Base-by-base conservation (phyloP, 1,139 yeast species). In the Sugiyamaella grinbergsii region DNA sequence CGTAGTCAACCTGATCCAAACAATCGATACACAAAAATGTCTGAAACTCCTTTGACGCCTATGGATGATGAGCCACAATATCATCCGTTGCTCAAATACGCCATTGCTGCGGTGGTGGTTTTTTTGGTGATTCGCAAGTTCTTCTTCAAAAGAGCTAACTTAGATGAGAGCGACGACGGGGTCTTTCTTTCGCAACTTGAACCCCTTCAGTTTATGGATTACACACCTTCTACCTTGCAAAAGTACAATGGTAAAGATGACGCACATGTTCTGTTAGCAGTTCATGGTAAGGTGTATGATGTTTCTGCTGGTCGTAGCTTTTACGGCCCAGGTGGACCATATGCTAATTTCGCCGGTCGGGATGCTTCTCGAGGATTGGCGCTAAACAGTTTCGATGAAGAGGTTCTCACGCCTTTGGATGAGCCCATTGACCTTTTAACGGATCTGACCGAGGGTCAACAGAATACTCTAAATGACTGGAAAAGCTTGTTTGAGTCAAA, bases 291-390 rank as follows among this genome's bases (percentile, higher is more conserved):
- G 41, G 96, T 93, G 3, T 93, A 80, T 65, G 96, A 93, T 65
- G 96, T 90, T 22, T 74, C 88, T 8, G 75, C 77, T 20, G 96
- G 96, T 0, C 80, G 90, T 56, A 78, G 81, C 47, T 93, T 93
- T 66, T 93, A 94, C 65, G 98, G 98, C 0, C 98, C 98, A 2
- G 90, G 94, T 19, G 97, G 98, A 0, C 96, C 98, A 0, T 93
- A 93, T 69, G 84, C 86, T 52, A 90, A 89, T 65, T 93, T 93
- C 74, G 98, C 98, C 1, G 98, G 98, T 2, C 85, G 89, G 59
- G 98, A 93, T 70, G 98, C 98, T 2, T 85, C 95, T 2, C 75
- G 98, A 58, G 98, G 98, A 0, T 77, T 93, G 56, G 97, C 98
- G 1, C 75, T 80, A 63, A 93, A 91, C 68, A 86, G 96, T 29